Conservation (phyloP, 371 early-diverging fungal genomes). For the Phascolomyces articulosus region DNA sequence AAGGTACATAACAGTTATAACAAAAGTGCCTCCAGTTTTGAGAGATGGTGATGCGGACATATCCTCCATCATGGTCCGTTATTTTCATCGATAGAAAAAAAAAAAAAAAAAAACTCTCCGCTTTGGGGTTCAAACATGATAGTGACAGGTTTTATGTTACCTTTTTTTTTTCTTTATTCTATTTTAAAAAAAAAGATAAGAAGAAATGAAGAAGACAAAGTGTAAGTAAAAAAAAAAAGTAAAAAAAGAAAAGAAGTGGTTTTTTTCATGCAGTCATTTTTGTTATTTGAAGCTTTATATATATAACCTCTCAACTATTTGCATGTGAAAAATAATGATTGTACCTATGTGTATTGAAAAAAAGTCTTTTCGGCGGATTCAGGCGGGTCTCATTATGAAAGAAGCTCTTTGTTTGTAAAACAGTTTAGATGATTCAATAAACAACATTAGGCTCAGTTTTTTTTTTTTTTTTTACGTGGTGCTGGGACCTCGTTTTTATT, state of each 20-base stretch:
- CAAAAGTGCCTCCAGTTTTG: no score
- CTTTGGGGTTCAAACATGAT: no score
- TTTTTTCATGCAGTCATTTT: no score
- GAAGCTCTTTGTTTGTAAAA: no score
- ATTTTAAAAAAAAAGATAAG: no score
- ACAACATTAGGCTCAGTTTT: not conserved
- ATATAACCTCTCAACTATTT: not conserved
- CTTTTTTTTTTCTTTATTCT: no score
- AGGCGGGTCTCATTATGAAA: not conserved
- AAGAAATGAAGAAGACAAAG: not conserved
- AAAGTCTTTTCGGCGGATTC: not conserved
- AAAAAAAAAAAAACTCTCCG: no score
- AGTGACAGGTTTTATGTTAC: no score
- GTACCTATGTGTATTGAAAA: not conserved
- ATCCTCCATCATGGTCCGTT: no score
- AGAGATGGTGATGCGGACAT: no score
- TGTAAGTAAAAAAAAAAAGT: not conserved
- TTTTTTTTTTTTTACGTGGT: not conserved
- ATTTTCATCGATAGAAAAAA: no score
- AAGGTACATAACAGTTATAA: no score
- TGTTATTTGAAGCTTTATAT: not conserved
- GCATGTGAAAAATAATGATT: conserved; percentile 1
- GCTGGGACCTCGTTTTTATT: conserved; percentile 1
- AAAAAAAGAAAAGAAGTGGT: not conserved
- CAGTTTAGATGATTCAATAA: not conserved